Evolutionary conservation across 257 asterid genomes (phyloP).

Genomic region (Lycium ferocissimum): DNA sequence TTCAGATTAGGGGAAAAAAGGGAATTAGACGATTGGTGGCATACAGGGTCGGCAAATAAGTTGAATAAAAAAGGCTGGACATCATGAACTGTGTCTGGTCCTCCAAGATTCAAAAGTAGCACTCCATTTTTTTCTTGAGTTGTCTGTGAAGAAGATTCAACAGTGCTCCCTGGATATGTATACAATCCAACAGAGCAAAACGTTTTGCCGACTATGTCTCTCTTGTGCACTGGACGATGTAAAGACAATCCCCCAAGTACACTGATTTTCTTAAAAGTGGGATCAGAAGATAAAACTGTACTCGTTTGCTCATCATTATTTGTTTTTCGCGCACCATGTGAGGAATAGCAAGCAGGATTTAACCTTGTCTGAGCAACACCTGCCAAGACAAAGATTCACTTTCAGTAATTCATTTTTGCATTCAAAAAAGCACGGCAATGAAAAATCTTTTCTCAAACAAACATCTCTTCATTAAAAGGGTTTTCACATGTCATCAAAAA

Average conservation of each 20-base stretch:
- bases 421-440: background rate
- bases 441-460: background rate
- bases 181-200: constrained; percentile 53
- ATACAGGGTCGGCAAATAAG: constrained; percentile 42
- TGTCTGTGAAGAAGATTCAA: constrained; percentile 48
- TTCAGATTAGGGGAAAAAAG: background rate
- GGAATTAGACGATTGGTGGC: constrained; percentile 33
- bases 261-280: constrained; percentile 34
- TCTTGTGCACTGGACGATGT: constrained; percentile 36
- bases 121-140: constrained; percentile 81
- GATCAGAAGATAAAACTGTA: constrained; percentile 32
- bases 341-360: constrained; percentile 37
- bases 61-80: constrained; percentile 49
- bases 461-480: background rate
- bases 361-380: constrained; percentile 49
- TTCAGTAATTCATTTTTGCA: background rate
- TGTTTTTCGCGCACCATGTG: constrained; percentile 27
- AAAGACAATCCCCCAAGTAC: constrained; percentile 49
- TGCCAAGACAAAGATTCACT: constrained; percentile 40
- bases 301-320: constrained; percentile 28
- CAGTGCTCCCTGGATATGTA: constrained; percentile 47
- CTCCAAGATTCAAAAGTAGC: constrained; percentile 92
- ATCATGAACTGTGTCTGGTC: constrained; percentile 48
- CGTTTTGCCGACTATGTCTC: constrained; percentile 50
- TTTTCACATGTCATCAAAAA: too few relatives aligned